Evolutionary conservation across 1,139 yeast genomes (phyloP).

Genomic region (Saccharomycopsis phalli): DNA sequence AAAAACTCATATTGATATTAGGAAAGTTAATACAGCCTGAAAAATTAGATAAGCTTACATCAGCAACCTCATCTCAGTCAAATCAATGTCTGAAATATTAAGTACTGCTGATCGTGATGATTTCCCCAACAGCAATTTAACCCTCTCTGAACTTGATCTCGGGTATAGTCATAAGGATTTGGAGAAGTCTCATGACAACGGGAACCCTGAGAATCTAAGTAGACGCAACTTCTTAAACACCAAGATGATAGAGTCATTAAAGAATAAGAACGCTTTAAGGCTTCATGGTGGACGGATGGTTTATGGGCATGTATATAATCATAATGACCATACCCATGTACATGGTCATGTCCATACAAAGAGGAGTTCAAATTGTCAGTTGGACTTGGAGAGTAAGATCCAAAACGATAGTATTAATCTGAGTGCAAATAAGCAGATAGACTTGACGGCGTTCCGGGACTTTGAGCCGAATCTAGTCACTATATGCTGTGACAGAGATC

Average conservation of each 20-base stretch:
- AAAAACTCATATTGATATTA: too few species aligned
- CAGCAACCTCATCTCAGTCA: too few species aligned
- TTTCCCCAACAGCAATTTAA: too few species aligned
- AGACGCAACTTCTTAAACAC: constrained; percentile 10
- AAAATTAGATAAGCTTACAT: too few species aligned
- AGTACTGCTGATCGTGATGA: too few species aligned
- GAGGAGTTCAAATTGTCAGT: constrained; percentile 23
- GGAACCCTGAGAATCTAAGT: constrained; percentile 1
- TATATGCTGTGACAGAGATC: constrained; percentile 20
- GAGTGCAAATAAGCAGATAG: neutral
- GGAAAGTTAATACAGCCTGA: too few species aligned
- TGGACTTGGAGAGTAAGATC: constrained; percentile 11
- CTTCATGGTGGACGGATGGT: constrained; percentile 38
- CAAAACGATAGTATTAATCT: neutral
- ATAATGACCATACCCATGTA: constrained; percentile 53
- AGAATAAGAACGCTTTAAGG: constrained; percentile 13
- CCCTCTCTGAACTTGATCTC: too few species aligned
- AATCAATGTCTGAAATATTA: too few species aligned
- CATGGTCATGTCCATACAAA: constrained; percentile 62
- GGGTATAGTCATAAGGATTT: too few species aligned
- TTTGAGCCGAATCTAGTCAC: constrained; percentile 18
- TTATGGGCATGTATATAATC: constrained; percentile 63
- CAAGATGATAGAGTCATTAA: constrained; percentile 17
- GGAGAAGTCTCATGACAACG: too few species aligned
- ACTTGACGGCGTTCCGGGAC: constrained; percentile 1